phyloP scores from a whole-genome alignment of 768 basidiomycete species.

The Boletales sp. region DNA sequence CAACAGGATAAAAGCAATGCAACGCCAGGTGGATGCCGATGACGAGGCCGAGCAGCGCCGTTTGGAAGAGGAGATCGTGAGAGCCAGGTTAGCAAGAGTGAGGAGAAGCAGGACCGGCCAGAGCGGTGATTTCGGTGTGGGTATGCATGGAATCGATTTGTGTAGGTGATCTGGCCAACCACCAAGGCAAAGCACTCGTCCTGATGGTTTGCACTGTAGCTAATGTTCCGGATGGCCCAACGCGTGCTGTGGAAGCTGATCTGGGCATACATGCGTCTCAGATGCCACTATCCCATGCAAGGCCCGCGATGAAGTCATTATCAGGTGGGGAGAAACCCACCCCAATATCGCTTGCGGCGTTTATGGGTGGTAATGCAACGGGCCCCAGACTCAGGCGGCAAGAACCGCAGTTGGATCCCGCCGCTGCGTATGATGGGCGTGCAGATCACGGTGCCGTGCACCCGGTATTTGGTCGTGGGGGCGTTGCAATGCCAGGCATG shows the following conservation, averaged over 20 bases:
- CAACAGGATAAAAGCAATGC: constrained; percentile 73
- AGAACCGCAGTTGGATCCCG: constrained; percentile 65
- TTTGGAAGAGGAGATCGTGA: constrained; percentile 54
- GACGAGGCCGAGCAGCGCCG: constrained; percentile 74
- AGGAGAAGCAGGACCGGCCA: constrained; percentile 35
- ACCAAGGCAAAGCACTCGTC: neutral
- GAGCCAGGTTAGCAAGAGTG: constrained; percentile 44
- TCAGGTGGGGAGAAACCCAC: constrained; percentile 31
- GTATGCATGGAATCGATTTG: constrained; percentile 33
- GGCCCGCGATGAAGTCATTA: constrained; percentile 10
- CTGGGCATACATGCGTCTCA: constrained; percentile 3
- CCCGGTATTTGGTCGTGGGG: constrained; percentile 72
- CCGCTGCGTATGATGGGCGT: constrained; percentile 66
- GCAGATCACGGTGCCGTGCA: constrained; percentile 52
- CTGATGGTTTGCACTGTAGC: constrained; percentile 13
- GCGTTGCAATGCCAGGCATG: constrained; percentile 77
- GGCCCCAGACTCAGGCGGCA: constrained; percentile 73
- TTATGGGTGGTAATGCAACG: constrained; percentile 75
- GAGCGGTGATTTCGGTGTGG: constrained; percentile 37
- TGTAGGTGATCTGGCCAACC: constrained; percentile 23
- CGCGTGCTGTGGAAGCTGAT: constrained; percentile 12
- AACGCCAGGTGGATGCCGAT: constrained; percentile 77
- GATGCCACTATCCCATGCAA: constrained; percentile 7
- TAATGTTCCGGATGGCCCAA: constrained; percentile 18
- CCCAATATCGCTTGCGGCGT: constrained; percentile 71